Evolutionary conservation across 2,329 filamentous ascomycete species (phyloP), one percentile per base, ranked within the genome.

Genomic region (Xylariaceae sp.): DNA sequence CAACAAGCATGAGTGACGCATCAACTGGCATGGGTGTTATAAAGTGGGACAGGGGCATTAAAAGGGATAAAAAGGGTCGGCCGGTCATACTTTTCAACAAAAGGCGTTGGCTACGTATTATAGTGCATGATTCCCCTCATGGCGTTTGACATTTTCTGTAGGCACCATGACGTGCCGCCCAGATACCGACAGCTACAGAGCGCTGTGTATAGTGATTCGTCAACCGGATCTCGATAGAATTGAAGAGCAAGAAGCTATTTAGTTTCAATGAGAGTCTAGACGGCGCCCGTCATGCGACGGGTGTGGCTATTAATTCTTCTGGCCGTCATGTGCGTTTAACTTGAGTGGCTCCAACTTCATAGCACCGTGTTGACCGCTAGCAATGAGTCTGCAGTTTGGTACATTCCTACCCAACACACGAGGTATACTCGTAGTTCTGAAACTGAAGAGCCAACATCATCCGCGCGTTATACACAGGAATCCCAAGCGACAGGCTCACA

Each of bases 121-220:
- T 64, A 57, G 65, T 66, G 66, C 66, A 70, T 70, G 68, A 70
- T 70, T 70, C 68, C 68, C 68, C 68, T 68, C 67, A 68, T 65
- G 65, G 67, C 67, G 67, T 69, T 69, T 63, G 64, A 60, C 62
- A 48, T 61, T 61, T 65, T 61, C 54, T 57, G 49, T 58, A 60
- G 59, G 58, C 61, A 58, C 50, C 46, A 54, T 53, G 52, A 57
- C 51, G 59, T 59, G 62, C 54, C 59, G 51, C 57, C n/a, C 51
- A 63, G 54, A 61, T 61, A 61, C 51, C 52, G 49, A 61, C 47
- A 59, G 54, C 54, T 61, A 62, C 57, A 51, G 58, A 59, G 56
- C 4, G 26, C 26, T 26, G 8, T 63, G 60, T 61, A 56, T 54
- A 48, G 51, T 44, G 55, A 55, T 66, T 61, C 66, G 63, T 68